A percentile compares a stretch with the other conserved stretches of the same genome.
Conservation (phyloP, 2,329 filamentous ascomycete species). For the Zelopaecilomyces penicillatus region DNA sequence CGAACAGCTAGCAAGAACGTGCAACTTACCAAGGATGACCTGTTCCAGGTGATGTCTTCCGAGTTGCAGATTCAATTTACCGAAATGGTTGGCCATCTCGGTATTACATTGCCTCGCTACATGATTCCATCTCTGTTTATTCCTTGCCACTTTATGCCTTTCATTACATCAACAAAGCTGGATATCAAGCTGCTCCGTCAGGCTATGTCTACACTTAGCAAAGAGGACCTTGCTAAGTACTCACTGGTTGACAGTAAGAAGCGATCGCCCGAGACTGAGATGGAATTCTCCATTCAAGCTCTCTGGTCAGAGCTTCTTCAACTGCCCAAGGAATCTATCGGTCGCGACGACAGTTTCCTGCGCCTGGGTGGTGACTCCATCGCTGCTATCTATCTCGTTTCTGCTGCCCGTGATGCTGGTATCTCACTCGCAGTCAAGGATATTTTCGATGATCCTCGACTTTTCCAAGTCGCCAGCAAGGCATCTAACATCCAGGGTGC, state of each 20-base stretch:
- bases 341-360: constrained; percentile 12
- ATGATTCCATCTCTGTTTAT: constrained; percentile 8
- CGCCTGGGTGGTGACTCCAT: constrained; percentile 15
- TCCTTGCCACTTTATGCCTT: constrained; percentile 6
- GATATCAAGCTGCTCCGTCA: constrained; percentile 8
- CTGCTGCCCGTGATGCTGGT: constrained; percentile 5
- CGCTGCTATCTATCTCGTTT: constrained; percentile 13
- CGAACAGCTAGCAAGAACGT: neutral
- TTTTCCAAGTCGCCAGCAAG: constrained; percentile 4
- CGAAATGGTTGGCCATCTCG: constrained; percentile 5
- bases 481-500: neutral
- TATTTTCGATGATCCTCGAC: constrained; percentile 6
- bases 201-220: neutral
- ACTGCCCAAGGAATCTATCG: constrained; percentile 6
- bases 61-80: constrained; percentile 2
- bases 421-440: constrained; percentile 8
- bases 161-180: constrained; percentile 8
- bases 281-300: constrained; percentile 20
- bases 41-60: constrained; percentile 2
- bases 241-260: constrained; percentile 17
- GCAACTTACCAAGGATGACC: neutral
- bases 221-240: constrained; percentile 10
- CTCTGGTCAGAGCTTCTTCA: constrained; percentile 20
- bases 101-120: constrained; percentile 6
- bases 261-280: constrained; percentile 10